Percentiles rank a stretch among this genome's conserved stretches.
Conservation (phyloP, 805 yeast species). For the Cyberlindnera veronae region DNA sequence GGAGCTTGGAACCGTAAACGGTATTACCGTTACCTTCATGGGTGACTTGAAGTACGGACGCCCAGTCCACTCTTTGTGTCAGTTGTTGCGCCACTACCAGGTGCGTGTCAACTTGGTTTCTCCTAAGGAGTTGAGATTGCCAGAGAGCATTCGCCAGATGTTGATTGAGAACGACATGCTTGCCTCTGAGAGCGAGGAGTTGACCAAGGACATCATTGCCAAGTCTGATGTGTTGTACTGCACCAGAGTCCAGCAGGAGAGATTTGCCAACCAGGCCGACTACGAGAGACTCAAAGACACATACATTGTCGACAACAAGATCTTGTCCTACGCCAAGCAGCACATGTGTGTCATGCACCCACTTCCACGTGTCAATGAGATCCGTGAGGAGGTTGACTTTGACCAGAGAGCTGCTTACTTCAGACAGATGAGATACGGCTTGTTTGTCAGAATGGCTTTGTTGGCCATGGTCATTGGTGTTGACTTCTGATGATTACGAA, state of each 20-base stretch:
- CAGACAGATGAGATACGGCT: slow-evolving; percentile 99
- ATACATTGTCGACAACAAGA: slow-evolving; percentile 88
- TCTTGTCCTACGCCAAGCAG: slow-evolving; percentile 88
- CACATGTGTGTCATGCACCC: slow-evolving; percentile 99
- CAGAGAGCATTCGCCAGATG: slow-evolving; percentile 66
- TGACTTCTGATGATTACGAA: slow-evolving; percentile 64
- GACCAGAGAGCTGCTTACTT: slow-evolving; percentile 99
- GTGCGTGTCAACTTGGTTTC: slow-evolving; percentile 90
- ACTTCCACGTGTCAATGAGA: slow-evolving; percentile 94
- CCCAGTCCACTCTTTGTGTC: slow-evolving; percentile 95
- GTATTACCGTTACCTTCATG: slow-evolving; percentile 96
- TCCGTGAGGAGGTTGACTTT: slow-evolving; percentile 96
- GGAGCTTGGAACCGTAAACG: slow-evolving; percentile 97
- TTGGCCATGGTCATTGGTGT: slow-evolving; percentile 97
- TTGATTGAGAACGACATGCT: slow-evolving; percentile 66
- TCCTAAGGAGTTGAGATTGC: slow-evolving; percentile 84
- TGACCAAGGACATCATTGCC: slow-evolving; percentile 82
- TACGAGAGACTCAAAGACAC: slow-evolving; percentile 88
- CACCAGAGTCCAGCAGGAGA: slow-evolving; percentile 96
- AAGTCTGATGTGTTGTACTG: slow-evolving; percentile 94
- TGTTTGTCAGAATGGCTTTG: slow-evolving; percentile 97
- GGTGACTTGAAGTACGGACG: slow-evolving; percentile 98
- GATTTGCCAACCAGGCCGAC: slow-evolving; percentile 73
- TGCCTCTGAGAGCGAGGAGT: slow-evolving; percentile 65
- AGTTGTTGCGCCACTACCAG: slow-evolving; percentile 85